Evolutionary conservation across 1,284 basidiomycete genomes (phyloP), one percentile per base, ranked within the genome.

Genomic region (Ganoderma lucidum): DNA sequence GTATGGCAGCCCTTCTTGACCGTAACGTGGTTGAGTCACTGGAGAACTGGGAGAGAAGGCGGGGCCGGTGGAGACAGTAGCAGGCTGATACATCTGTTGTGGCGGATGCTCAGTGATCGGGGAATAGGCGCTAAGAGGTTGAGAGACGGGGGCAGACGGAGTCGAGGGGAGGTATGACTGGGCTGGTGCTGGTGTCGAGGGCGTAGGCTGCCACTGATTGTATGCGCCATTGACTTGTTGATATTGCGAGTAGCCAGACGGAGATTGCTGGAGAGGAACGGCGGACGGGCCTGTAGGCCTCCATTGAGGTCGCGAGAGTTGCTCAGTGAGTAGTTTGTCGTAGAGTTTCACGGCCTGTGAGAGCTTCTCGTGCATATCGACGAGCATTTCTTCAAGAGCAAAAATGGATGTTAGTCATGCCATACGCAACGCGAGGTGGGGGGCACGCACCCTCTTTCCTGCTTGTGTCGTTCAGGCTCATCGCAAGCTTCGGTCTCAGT

Each of bases 341-440:
- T 98, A 98, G 2, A 97, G 83, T 73, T 93, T 92, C 58, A 98
- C 96, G 0, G 95, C 96, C 79, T 97, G 90, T 0, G 95, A 94
- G 2, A 98, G 84, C 80, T 98, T 97, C 70, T 93, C 93, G 77
- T 98, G 94, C 96, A 98, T 98, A 63, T 97, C 95, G 9, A 90
- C 85, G 23, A 99, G 83, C 77, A 96, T 85, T 78, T 96, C 96
- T 97, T 66, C 51, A 3, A 60, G 37, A 67, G 28, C 2, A 69
- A 9, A 41, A 1, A 44, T 51, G 10, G 19, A 35, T 44, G 23
- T 9, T 61, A 9, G 23, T 17, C 3, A 5, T 71, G 39, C 58
- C 32, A 41, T 39, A 64, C 30, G 19, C 63, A 59, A 56, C 45
- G 37, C 35, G 59, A 19, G 60, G 30, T 58, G 28, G 32, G 58